Evolutionary conservation across 306 rosid species (phyloP), one percentile per base, ranked within the genome.

Genomic region (Rosa multiflora): DNA sequence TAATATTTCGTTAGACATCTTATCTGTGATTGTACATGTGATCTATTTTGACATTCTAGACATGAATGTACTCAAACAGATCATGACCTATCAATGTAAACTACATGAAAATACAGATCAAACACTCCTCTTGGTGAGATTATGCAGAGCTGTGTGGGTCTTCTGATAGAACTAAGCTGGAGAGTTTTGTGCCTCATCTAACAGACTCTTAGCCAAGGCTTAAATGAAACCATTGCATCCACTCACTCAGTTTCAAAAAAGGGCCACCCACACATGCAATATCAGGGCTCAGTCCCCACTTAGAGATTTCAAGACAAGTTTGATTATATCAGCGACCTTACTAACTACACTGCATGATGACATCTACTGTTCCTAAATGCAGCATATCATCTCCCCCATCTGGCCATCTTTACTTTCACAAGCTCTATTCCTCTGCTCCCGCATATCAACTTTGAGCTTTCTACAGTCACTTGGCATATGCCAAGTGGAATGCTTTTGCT

Each of bases 261-360:
- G 82, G 83, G 87, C 62, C 88, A 79, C 46, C 43, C 72, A 52
- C 75, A 32, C 64, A 40, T 72, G 70, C 26, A 72, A 51, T 79
- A 21, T 46, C 35, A 67, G 10, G 48, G 18, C n/a, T 67, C 44
- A 29, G 32, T 72, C 64, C 77, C 82, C 80, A 72, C 63, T 9
- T 49, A 10, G 72, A 42, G 80, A 47, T 44, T 58, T 55, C 74
- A 61, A 79, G 74, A 85, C 88, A 68, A 82, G 17, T 52, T 47
- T 18, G 7, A 67, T 67, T 51, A 10, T 53, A 62, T 40, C 51
- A 76, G 40, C 77, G 68, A n/a, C 63, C 8, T 67, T n/a, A 70
- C 3, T 59, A 21, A 49, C 67, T 40, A 17, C 29, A 37, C 8
- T 56, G 18, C 76, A 56, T 12, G 48, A 70, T 56, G 61, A 44